Evolutionary conservation across 352 stramenopile species (phyloP), one percentile per base, ranked within the genome.

Genomic region (Phytophthora capsici): DNA sequence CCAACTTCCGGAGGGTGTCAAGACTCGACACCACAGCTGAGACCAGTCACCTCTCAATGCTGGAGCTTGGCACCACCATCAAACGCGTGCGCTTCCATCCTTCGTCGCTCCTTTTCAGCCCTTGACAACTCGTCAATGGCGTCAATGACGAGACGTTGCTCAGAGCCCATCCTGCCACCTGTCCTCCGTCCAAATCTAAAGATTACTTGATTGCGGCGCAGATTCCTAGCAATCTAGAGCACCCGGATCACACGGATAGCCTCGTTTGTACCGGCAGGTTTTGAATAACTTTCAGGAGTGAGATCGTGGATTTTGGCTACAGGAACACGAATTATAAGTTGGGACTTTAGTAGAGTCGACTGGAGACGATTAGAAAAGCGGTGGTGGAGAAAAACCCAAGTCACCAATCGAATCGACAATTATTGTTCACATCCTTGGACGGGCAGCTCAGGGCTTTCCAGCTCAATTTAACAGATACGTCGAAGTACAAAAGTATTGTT

Each of bases 191-290:
- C 61, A 46, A 53, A 64, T 69, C 61, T 30, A 32, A 10, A 44
- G 55, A 65, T 69, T 69, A 60, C 43, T 28, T 65, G 53, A 46
- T 69, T 48, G 51, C 58, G 38, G 37, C 22, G 12, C 17, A 28
- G 4, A 28, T 5, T 1, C 6, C 5, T 47, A 28, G 45, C 61
- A 69, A 69, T 64, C 60, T 4, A 32, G 6, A 12, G 34, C 3
- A 5, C 0, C n/a, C 40, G 12, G 25, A n/a, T 2, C 20, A 12
- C 23, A 2, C 51, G 60, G 60, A 63, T 53, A 63, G 52, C 36
- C 43, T 13, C 38, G 38, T 45, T 49, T 2, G 30, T 47, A 17
- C 48, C 49, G 28, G 48, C 49, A 57, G 57, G 37, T 66, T 67
- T 61, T 62, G 36, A 56, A 51, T 50, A 41, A 64, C 44, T 69